A percentile compares a stretch with the other conserved stretches of the same genome.
phyloP scores from a whole-genome alignment of 352 stramenopile species.

The Phytophthora crassamura region DNA sequence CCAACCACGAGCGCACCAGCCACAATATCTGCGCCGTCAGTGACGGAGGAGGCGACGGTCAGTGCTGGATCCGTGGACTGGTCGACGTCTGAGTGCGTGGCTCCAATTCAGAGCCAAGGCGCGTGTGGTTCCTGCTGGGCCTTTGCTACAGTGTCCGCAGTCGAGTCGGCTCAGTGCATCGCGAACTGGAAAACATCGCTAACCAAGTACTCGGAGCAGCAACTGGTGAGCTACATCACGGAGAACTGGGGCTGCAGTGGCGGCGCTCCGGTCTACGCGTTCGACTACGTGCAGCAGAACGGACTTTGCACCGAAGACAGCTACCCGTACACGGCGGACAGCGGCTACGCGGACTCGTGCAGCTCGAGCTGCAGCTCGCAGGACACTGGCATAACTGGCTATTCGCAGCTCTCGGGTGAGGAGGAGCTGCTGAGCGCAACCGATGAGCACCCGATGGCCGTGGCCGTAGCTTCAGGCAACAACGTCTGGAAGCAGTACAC shows the following conservation, averaged over 20 bases:
- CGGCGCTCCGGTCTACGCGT: slow-evolving; percentile 89
- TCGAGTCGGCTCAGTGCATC: slow-evolving; percentile 94
- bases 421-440: slow-evolving; percentile 35
- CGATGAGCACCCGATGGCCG: slow-evolving; percentile 89
- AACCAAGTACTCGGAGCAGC: slow-evolving; percentile 93
- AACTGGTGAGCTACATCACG: slow-evolving; percentile 92
- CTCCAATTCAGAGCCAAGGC: slow-evolving; percentile 95
- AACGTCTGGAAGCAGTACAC: slow-evolving; percentile 98
- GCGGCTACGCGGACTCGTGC: slow-evolving; percentile 33
- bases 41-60: slow-evolving; percentile 3
- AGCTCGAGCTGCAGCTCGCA: slow-evolving; percentile 32
- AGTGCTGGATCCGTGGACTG: slow-evolving; percentile 48
- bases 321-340: slow-evolving; percentile 45
- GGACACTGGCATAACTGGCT: slow-evolving; percentile 53
- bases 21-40: slow-evolving; percentile 7
- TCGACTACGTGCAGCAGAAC: slow-evolving; percentile 92
- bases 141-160: slow-evolving; percentile 93
- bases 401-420: slow-evolving; percentile 63
- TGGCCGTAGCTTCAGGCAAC: slow-evolving; percentile 95
- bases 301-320: slow-evolving; percentile 65
- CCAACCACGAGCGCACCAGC: slow-evolving; percentile 18
- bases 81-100: slow-evolving; percentile 52
- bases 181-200: slow-evolving; percentile 62
- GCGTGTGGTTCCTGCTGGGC: slow-evolving; percentile 97
- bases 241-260: slow-evolving; percentile 92